Conservation (phyloP, 2,329 filamentous ascomycete genomes). For the Akanthomyces muscarius region DNA sequence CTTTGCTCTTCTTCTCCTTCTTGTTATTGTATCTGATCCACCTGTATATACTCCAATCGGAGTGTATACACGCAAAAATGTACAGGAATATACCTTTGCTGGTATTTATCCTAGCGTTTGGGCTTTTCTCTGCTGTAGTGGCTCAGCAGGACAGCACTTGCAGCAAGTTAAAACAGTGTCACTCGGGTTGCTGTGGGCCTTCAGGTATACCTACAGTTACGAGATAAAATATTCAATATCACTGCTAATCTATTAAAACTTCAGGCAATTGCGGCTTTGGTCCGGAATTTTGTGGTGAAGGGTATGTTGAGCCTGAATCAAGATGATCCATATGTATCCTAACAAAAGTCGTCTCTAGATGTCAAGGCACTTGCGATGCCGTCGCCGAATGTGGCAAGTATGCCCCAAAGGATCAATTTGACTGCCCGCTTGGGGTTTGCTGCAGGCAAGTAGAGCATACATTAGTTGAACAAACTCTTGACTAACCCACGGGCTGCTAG, state of each 20-base stretch:
- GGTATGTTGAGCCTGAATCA: neutral
- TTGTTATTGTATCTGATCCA: neutral
- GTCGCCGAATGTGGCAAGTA: conserved; percentile 19
- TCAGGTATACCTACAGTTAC: neutral
- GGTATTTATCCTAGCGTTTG: neutral
- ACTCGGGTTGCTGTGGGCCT: neutral
- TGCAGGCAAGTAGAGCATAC: conserved; percentile 9
- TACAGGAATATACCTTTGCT: neutral
- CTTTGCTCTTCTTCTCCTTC: neutral
- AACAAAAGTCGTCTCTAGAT: neutral
- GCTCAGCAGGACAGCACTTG: neutral
- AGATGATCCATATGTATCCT: neutral
- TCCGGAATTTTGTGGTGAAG: neutral
- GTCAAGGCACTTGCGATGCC: conserved; percentile 18
- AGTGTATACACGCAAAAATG: neutral
- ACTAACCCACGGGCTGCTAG: neutral
- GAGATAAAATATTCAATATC: too few relatives aligned
- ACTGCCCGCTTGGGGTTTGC: conserved; percentile 19
- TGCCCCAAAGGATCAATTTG: neutral
- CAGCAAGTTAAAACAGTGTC: neutral
- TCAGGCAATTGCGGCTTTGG: neutral
- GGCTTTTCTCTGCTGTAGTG: neutral
- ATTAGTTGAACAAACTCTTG: neutral
- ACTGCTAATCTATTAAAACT: neutral
- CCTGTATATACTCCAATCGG: neutral